Evolutionary conservation across 2,329 filamentous ascomycete genomes (phyloP).

Genomic region (Colletotrichum viniferum): DNA sequence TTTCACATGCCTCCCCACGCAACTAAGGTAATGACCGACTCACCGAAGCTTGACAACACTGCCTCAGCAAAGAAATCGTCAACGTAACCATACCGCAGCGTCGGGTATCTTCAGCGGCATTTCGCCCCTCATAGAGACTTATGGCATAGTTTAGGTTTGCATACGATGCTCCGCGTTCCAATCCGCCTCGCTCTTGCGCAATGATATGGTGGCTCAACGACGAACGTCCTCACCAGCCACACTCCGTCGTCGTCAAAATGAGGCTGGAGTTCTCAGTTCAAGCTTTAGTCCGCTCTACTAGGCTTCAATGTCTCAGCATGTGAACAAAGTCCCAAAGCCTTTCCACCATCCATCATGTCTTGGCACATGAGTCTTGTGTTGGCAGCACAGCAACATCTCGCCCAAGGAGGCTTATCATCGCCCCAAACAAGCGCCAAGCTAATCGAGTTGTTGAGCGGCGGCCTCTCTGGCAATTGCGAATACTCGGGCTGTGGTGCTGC

Average conservation of each 20-base stretch:
- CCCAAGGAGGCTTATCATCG: background rate
- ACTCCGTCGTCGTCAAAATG: background rate
- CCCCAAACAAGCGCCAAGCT: background rate
- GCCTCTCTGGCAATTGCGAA: background rate
- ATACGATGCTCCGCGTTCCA: background rate
- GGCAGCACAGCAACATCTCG: background rate
- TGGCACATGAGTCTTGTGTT: background rate
- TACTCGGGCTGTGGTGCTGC: background rate
- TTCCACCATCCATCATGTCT: background rate
- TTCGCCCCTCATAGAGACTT: background rate
- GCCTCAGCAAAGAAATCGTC: background rate
- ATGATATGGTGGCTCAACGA: background rate
- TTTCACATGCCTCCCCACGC: background rate
- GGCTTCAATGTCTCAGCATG: background rate
- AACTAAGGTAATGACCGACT: background rate
- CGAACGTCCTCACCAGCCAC: background rate
- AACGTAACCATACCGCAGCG: background rate
- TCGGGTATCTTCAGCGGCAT: background rate
- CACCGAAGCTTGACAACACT: background rate
- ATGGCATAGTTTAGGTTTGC: background rate
- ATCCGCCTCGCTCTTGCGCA: background rate
- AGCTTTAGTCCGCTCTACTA: background rate
- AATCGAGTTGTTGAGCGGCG: rapidly evolving
- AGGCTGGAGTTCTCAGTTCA: rapidly evolving
- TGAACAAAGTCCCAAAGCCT: background rate